Percentiles rank a stretch among this genome's conserved stretches.
Evolutionary conservation across 1,139 yeast species (phyloP).

Genomic region (Hansenula lynferdii): DNA sequence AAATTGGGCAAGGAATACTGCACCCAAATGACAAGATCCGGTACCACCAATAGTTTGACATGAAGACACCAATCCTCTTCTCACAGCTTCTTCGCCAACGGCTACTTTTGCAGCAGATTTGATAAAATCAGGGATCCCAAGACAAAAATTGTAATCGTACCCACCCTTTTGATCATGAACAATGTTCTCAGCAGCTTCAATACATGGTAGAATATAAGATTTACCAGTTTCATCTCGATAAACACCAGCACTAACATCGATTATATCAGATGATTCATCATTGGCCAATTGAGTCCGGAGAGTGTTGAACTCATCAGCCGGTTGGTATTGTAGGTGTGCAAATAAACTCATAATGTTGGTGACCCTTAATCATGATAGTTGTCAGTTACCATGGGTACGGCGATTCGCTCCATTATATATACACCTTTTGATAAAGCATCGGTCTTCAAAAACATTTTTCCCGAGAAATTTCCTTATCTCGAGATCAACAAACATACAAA

Average conservation of each 20-base stretch:
- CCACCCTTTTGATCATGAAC: slow-evolving; percentile 31
- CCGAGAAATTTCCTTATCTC: too few relatives aligned
- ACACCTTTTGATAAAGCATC: too few relatives aligned
- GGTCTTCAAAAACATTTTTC: too few relatives aligned
- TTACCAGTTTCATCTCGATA: slow-evolving; percentile 46
- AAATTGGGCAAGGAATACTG: slow-evolving; percentile 52
- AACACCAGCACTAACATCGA: slow-evolving; percentile 51
- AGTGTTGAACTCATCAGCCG: slow-evolving; percentile 3
- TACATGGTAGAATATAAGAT: slow-evolving; percentile 50
- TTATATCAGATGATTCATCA: slow-evolving; percentile 39
- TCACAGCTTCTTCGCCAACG: slow-evolving; percentile 35
- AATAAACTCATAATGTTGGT: slow-evolving; percentile 2
- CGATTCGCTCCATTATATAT: too few relatives aligned
- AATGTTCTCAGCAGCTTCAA: slow-evolving; percentile 34
- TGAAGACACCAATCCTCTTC: slow-evolving; percentile 44
- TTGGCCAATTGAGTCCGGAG: slow-evolving; percentile 12
- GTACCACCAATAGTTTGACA: slow-evolving; percentile 74
- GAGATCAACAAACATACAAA: too few relatives aligned
- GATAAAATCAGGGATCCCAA: slow-evolving; percentile 41
- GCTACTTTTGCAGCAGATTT: slow-evolving; percentile 39
- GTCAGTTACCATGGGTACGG: too few relatives aligned
- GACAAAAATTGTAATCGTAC: slow-evolving; percentile 45
- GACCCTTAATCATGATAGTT: too few relatives aligned
- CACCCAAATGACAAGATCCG: slow-evolving; percentile 69
- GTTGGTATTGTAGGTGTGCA: slow-evolving; percentile 2